Conservation (phyloP, 441 rosid species). For the Adansonia gregorii region DNA sequence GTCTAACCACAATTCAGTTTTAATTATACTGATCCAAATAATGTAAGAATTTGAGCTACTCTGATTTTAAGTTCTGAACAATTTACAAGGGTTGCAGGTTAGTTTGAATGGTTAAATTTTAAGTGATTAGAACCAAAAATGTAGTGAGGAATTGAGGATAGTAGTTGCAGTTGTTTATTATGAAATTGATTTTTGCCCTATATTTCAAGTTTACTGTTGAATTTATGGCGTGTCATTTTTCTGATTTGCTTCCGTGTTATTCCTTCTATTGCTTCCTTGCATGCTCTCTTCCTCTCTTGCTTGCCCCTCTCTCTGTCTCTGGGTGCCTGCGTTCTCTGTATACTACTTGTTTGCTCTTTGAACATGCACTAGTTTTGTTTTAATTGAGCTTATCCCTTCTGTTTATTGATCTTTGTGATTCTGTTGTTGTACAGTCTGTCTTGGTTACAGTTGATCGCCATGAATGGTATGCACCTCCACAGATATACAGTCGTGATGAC, state of each 20-base stretch:
- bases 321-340: background rate
- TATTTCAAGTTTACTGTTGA: constrained; percentile 1
- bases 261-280: background rate
- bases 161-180: constrained; percentile 10
- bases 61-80: background rate
- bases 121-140: background rate
- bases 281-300: background rate
- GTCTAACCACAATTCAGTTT: background rate
- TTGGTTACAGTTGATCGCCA: constrained; percentile 91
- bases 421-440: constrained; percentile 70
- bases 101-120: constrained; percentile 16
- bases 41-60: background rate
- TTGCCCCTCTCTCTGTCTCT: background rate
- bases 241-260: background rate
- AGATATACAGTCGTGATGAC: constrained; percentile 88
- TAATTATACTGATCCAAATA: background rate
- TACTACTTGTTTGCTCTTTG: background rate
- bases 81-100: constrained; percentile 4
- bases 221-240: background rate
- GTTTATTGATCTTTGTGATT: constrained; percentile 19
- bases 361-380: background rate
- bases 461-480: constrained; percentile 98
- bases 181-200: background rate
- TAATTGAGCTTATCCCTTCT: background rate
- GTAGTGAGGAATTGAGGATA: background rate